Conservation (phyloP, 2,329 filamentous ascomycete genomes). For the Epichloe glyceriae region DNA sequence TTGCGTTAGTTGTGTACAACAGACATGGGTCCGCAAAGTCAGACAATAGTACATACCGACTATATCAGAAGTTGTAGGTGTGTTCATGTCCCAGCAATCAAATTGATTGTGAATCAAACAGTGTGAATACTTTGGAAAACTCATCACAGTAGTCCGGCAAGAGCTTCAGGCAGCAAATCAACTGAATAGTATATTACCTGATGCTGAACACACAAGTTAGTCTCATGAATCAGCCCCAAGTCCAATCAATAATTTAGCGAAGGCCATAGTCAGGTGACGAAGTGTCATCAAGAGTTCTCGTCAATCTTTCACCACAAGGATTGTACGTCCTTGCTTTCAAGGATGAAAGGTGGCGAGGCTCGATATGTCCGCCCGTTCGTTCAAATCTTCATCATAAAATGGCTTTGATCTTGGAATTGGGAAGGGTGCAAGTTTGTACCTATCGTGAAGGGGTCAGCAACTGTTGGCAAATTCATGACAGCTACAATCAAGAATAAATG, state of each 20-base stretch:
- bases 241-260: conserved; percentile 8
- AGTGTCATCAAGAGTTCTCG: conserved; percentile 49
- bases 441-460: conserved; percentile 28
- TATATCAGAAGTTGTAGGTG: conserved; percentile 40
- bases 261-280: conserved; percentile 48
- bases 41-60: conserved; percentile 15
- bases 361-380: conserved; percentile 59
- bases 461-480: neutral
- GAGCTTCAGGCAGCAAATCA: conserved; percentile 3
- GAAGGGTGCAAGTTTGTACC: conserved; percentile 22
- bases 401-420: conserved; percentile 7
- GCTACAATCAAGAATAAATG: conserved; percentile 10
- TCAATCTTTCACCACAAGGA: conserved; percentile 39
- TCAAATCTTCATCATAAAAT: conserved; percentile 50
- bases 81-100: conserved; percentile 38
- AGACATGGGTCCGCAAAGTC: neutral
- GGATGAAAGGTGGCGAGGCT: conserved; percentile 35
- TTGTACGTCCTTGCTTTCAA: conserved; percentile 48
- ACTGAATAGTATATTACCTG: conserved; percentile 21
- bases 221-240: conserved; percentile 5
- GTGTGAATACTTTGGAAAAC: conserved; percentile 41
- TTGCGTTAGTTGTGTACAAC: neutral
- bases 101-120: conserved; percentile 36
- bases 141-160: conserved; percentile 29
- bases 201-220: conserved; percentile 16